Base-by-base conservation (phyloP, 2,329 filamentous ascomycete species). In the Epichloe elymi region DNA sequence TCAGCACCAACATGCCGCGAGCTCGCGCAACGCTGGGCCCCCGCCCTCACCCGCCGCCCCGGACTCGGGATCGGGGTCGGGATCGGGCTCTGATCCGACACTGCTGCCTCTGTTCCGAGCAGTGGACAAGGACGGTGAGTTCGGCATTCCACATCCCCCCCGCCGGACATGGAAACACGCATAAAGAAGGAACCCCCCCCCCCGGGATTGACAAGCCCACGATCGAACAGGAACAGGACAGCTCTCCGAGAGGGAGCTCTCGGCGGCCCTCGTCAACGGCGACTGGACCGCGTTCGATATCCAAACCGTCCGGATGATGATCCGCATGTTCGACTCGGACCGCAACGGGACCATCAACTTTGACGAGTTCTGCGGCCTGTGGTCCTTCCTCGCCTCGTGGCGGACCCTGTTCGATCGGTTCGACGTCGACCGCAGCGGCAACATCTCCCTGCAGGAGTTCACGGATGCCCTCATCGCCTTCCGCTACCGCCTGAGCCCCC, bases 221-320 rank as follows among this genome's bases (percentile, higher is more conserved):
- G 35, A 23, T 66, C 65, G 23, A 26, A 26, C 23, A 79, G 84
- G 82, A 51, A 88, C 79, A 48, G 90, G 91, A 19, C 82, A 89
- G 57, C 78, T 98, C 45, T 89, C 86, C 2, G 90, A 95, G 68
- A 76, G 76, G 48, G 91, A 97, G 67, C 82, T 98, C 41, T 85
- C 87, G 10, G 84, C 86, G 1, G 93, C 93, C 19, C 81, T 98
- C 5, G 90, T 97, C 53, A 98, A 98, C 64, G 91, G 90, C 51
- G 93, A 98, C 74, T 96, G 88, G 80, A 88, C 88, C 1, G 80
- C 88, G 4, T 98, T 98, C 66, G 90, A 98, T 68, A 78, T 83
- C 4, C 86, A 95, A 60, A 98, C 93, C 1, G 90, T 97, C 57
- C 85, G 85, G 63, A 95, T 97, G 88, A 96, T 98, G 90, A 96